Conservation (phyloP, 257 asterid species). For the Verbena officinalis region DNA sequence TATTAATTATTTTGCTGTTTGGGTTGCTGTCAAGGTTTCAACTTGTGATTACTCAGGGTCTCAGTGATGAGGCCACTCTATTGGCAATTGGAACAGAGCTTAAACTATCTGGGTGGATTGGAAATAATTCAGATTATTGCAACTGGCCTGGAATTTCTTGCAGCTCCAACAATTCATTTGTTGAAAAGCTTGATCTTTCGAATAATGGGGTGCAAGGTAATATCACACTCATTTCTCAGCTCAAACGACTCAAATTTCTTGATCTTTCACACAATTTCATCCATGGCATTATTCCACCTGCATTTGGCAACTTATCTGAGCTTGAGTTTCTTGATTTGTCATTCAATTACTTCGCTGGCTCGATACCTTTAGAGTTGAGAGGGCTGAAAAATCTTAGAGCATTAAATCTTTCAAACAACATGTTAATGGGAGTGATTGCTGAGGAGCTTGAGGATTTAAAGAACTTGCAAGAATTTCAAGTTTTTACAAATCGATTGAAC, state of each 20-base stretch:
- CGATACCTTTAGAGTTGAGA: constrained; percentile 55
- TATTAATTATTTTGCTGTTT: constrained; percentile 36
- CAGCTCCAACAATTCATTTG: constrained; percentile 48
- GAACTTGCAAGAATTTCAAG: constrained; percentile 52
- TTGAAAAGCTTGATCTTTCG: constrained; percentile 67
- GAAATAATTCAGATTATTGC: constrained; percentile 51
- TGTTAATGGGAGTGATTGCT: constrained; percentile 59
- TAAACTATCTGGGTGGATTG: constrained; percentile 49
- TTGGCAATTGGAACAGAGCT: constrained; percentile 53
- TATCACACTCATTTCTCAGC: constrained; percentile 55
- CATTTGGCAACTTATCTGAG: constrained; percentile 51
- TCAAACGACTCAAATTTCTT: constrained; percentile 56
- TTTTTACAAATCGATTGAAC: constrained; percentile 52
- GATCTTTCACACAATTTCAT: constrained; percentile 63
- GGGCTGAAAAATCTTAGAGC: constrained; percentile 52
- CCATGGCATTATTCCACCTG: constrained; percentile 55
- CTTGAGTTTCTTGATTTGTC: constrained; percentile 72
- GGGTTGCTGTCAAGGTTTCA: constrained; percentile 45
- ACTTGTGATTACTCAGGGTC: constrained; percentile 33
- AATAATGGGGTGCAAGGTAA: constrained; percentile 63
- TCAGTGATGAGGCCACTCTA: constrained; percentile 42
- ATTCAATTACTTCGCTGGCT: constrained; percentile 50
- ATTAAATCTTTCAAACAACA: constrained; percentile 62
- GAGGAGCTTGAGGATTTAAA: constrained; percentile 55
- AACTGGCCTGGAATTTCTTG: constrained; percentile 61